Evolutionary conservation across 768 basidiomycete species (phyloP), one percentile per base, ranked within the genome.

Genomic region (Rickenella mellea): DNA sequence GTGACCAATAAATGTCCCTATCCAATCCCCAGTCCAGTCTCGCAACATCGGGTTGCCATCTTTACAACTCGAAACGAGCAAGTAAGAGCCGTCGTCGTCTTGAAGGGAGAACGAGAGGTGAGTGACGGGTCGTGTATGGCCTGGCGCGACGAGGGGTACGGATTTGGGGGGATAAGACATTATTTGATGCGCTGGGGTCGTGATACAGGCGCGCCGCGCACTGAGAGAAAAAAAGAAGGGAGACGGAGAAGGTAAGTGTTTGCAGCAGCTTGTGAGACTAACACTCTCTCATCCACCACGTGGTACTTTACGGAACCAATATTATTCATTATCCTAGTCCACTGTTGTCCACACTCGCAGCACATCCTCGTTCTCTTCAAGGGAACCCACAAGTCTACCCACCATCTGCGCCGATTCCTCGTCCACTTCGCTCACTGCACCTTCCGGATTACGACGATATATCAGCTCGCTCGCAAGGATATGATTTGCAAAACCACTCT

Each of bases 11-110:
- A 87, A 89, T 14, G 85, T 88, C 27, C 96, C 96, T 58, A 96
- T 87, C 96, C 96, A 99, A 63, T 99, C 96, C 26, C 94, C 94
- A 42, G 89, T 87, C 93, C 93, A 94, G 56, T 91, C 85, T 56
- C 91, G 78, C 51, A 96, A 68, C 89, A 94, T 93, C 33, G 91
- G 93, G 54, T 91, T 97, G 26, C 96, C 96, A 71, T 98, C 96
- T 66, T 98, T 99, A 71, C 96, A 98, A 53, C 87, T 86, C 44
- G 93, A 97, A 55, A 97, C 84, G 48, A 99, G 74, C 48, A 97
- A 68, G 63, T 83, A 98, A 32, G 80, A 78, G 48, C 78, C 76
- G 62, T 97, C 93, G 19, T 89, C 74, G 57, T 89, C 78, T 49
- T 87, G 73, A 11, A 78, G 67, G 19, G 91, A 93, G 68, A 96